Conservation (phyloP, 208 protist genomes). For the Trypanosomatidae sp. region DNA sequence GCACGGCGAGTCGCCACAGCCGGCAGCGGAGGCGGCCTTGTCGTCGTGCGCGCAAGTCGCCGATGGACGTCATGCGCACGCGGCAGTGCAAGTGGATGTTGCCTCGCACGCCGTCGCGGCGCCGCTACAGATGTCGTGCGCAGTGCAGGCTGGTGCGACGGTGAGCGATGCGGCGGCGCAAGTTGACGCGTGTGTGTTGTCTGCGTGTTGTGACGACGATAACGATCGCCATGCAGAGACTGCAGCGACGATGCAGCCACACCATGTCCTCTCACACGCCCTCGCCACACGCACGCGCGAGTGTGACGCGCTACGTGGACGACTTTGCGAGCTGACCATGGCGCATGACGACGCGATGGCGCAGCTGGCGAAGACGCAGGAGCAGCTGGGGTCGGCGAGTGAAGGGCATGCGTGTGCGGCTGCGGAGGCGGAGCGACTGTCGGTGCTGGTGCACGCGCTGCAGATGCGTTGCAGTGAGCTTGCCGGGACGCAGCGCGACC, state of each 20-base stretch:
- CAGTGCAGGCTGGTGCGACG: too few species aligned
- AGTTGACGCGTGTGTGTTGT: too few species aligned
- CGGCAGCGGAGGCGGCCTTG: constrained; percentile 3
- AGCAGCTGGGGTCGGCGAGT: constrained; percentile 22
- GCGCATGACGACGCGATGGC: constrained; percentile 27
- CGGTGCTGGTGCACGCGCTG: constrained; percentile 46
- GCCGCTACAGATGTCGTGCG: too few species aligned
- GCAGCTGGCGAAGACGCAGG: constrained; percentile 24
- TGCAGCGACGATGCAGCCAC: too few species aligned
- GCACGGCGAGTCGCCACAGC: constrained; percentile 12
- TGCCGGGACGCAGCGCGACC: constrained; percentile 25
- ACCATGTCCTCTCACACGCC: constrained; percentile 17
- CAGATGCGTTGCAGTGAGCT: constrained; percentile 59
- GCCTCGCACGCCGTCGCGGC: constrained; percentile 5
- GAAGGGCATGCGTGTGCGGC: constrained; percentile 16
- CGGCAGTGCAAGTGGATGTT: neutral
- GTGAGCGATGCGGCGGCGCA: constrained; percentile 2
- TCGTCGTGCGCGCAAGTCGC: too few species aligned
- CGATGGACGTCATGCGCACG: too few species aligned
- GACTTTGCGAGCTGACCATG: constrained; percentile 31
- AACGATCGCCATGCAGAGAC: too few species aligned
- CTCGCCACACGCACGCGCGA: constrained; percentile 57
- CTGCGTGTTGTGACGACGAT: constrained; percentile 7
- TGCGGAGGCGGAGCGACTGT: constrained; percentile 41
- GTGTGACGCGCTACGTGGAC: constrained; percentile 37